Evolutionary conservation across 139 green algal species (phyloP).

Genomic region (Ettlia oleoabundans): DNA sequence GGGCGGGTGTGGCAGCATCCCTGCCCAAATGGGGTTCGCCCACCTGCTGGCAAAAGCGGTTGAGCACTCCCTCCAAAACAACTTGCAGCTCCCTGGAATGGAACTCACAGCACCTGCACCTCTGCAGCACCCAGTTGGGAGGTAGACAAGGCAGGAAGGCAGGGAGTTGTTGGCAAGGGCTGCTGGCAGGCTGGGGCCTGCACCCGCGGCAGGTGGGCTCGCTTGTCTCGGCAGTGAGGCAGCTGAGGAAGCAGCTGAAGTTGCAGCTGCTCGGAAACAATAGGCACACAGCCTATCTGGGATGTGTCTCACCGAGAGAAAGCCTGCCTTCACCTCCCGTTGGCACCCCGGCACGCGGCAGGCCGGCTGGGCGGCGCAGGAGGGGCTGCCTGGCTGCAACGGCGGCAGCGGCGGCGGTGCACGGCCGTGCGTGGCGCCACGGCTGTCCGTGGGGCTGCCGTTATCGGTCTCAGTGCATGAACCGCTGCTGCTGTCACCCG

Average conservation of each 20-base stretch:
- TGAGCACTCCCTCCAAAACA: not conserved
- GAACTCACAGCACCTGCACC: not conserved
- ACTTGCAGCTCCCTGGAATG: not conserved
- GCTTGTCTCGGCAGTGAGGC: no score
- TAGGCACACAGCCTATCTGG: not conserved
- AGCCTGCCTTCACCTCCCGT: not conserved
- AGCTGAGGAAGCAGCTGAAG: no score
- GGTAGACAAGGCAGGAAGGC: not conserved
- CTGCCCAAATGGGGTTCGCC: not conserved
- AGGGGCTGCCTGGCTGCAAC: no score
- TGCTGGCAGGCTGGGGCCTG: not conserved
- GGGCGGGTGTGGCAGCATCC: not conserved
- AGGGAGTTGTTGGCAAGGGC: not conserved
- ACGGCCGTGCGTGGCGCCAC: not conserved
- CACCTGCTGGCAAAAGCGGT: not conserved
- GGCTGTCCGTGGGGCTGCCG: not conserved
- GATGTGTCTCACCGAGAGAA: not conserved
- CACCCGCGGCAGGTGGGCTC: not conserved
- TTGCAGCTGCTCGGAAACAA: no score
- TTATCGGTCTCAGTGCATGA: no score
- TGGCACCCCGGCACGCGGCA: not conserved
- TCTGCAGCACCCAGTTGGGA: not conserved
- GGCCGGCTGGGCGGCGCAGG: not conserved
- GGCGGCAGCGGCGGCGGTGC: not conserved
- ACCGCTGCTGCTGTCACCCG: no score